Conservation (phyloP, 805 yeast species). For the Saturnispora serradocipensis region DNA sequence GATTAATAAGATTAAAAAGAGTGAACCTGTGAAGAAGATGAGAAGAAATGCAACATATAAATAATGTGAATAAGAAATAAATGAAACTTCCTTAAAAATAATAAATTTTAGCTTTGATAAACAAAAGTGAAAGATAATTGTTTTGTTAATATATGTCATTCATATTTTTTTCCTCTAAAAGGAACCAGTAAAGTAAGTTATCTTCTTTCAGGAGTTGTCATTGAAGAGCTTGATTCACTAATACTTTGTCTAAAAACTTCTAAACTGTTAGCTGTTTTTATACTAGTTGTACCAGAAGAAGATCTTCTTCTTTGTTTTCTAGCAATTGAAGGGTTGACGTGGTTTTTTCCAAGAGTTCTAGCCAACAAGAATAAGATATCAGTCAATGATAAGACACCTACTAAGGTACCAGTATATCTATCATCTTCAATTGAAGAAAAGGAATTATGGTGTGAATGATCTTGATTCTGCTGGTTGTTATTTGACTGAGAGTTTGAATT, state of each 20-base stretch:
- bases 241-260: constrained; percentile 38
- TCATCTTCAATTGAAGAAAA: constrained; percentile 21
- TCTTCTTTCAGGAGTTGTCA: neutral
- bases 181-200: neutral
- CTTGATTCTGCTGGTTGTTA: constrained; percentile 8
- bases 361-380: constrained; percentile 82
- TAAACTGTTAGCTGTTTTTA: constrained; percentile 29
- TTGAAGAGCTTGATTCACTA: constrained; percentile 6
- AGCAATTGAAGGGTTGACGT: constrained; percentile 77
- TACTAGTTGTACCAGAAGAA: constrained; percentile 29
- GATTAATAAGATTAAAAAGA: neutral
- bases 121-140: neutral
- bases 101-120: neutral
- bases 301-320: constrained; percentile 81
- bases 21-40: neutral
- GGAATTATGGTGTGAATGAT: constrained; percentile 4
- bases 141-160: neutral
- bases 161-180: neutral
- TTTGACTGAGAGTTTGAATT: constrained; percentile 9
- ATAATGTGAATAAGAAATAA: neutral
- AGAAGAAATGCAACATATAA: neutral
- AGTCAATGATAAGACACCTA: constrained; percentile 88
- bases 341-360: constrained; percentile 53
- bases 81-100: neutral
- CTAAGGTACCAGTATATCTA: constrained; percentile 60